A percentile compares a stretch with the other conserved stretches of the same genome.
Evolutionary conservation across 495 filamentous ascomycete genomes (phyloP).

Genomic region (Hypomontagnella submonticulosa): DNA sequence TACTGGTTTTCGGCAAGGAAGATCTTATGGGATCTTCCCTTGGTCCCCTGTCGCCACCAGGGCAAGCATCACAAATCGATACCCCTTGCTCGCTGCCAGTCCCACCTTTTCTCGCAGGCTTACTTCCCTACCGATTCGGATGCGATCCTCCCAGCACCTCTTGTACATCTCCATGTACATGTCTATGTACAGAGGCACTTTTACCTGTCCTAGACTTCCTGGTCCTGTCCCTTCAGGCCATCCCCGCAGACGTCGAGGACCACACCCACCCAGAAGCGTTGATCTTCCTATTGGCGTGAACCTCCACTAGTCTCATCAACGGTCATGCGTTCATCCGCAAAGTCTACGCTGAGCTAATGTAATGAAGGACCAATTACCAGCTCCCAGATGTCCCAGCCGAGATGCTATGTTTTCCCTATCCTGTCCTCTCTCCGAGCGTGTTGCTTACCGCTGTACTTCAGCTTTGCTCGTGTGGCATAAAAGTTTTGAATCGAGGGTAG

Average conservation of each 20-base stretch:
- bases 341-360: slow-evolving; percentile 59
- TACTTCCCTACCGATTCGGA: slow-evolving; percentile 53
- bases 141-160: slow-evolving; percentile 47
- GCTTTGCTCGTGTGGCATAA: slow-evolving; percentile 23
- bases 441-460: slow-evolving; percentile 40
- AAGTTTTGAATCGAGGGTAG: slow-evolving; percentile 8
- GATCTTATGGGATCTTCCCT: slow-evolving; percentile 51
- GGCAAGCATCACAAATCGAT: slow-evolving; percentile 49
- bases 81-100: slow-evolving; percentile 47
- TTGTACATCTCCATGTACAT: slow-evolving; percentile 24
- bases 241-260: slow-evolving; percentile 49
- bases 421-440: slow-evolving; percentile 43
- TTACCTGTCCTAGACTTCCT: slow-evolving; percentile 14
- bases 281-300: slow-evolving; percentile 53
- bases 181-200: slow-evolving; percentile 18
- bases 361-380: slow-evolving; percentile 54
- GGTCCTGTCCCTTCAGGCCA: slow-evolving; percentile 44
- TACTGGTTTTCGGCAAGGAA: slow-evolving; percentile 45
- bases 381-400: slow-evolving; percentile 55
- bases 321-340: slow-evolving; percentile 61
- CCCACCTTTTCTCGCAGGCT: slow-evolving; percentile 48
- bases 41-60: slow-evolving; percentile 47
- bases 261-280: slow-evolving; percentile 51
- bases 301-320: slow-evolving; percentile 54
- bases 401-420: slow-evolving; percentile 52